A percentile compares a stretch with the other conserved stretches of the same genome.
phyloP scores from a whole-genome alignment of 306 rosid species.

The Hippophae tibetana region DNA sequence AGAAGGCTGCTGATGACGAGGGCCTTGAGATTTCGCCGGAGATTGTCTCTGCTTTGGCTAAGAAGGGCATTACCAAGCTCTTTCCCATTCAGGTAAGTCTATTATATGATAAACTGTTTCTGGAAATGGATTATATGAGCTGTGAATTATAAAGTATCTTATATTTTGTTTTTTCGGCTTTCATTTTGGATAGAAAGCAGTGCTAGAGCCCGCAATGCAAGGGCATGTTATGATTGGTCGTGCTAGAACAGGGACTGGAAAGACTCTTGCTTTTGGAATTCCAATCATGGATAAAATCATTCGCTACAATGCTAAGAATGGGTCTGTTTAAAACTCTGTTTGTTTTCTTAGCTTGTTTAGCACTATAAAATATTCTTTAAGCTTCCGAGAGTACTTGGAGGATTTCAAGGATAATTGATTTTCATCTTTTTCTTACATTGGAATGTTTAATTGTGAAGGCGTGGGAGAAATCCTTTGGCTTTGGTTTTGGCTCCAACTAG shows the following conservation, averaged over 20 bases:
- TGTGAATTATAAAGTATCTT: too few relatives aligned
- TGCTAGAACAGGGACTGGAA: conserved; percentile 98
- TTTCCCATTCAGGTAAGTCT: conserved; percentile 80
- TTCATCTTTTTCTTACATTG: neutral
- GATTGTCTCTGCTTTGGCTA: conserved; percentile 71
- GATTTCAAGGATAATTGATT: neutral
- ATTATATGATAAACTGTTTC: neutral
- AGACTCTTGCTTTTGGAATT: conserved; percentile 96
- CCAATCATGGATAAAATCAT: conserved; percentile 82
- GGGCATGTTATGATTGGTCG: conserved; percentile 99
- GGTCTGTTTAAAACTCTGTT: conserved; percentile 39
- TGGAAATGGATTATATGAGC: too few relatives aligned
- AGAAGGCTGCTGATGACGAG: conserved; percentile 34
- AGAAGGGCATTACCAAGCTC: conserved; percentile 69
- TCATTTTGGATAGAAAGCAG: conserved; percentile 57
- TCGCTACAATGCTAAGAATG: conserved; percentile 63
- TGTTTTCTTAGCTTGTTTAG: neutral
- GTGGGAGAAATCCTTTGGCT: conserved; percentile 82
- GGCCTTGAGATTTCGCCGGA: conserved; percentile 71
- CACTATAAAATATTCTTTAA: neutral
- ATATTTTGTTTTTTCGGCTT: neutral
- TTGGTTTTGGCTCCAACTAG: conserved; percentile 94
- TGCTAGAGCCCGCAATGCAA: conserved; percentile 93
- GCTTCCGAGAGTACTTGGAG: neutral
- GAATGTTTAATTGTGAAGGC: conserved; percentile 22